Percentiles rank a stretch among this genome's conserved stretches.
phyloP scores from a whole-genome alignment of 2,329 filamentous ascomycete genomes.

The Phialophora expanda region DNA sequence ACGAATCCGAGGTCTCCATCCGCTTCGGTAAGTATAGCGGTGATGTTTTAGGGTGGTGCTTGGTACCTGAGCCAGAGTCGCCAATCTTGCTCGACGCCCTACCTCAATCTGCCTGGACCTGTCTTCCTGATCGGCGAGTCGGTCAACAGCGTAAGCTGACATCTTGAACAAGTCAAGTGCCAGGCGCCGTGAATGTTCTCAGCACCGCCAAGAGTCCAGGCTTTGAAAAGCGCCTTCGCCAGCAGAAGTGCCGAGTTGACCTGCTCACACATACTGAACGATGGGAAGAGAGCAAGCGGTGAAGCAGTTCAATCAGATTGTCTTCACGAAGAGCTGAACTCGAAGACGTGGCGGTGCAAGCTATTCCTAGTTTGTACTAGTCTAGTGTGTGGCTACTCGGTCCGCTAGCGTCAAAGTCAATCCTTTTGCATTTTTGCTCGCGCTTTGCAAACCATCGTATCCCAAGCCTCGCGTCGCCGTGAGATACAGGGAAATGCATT shows the following conservation, averaged over 20 bases:
- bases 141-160: constrained; percentile 3
- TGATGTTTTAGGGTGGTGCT: background rate
- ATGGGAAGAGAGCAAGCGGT: background rate
- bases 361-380: background rate
- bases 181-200: background rate
- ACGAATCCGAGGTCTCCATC: background rate
- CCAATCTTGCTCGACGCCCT: background rate
- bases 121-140: background rate
- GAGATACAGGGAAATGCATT: background rate
- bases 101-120: background rate
- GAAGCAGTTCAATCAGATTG: background rate
- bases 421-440: background rate
- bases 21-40: background rate
- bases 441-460: background rate
- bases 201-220: background rate
- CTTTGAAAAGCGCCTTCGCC: background rate
- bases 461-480: too few species aligned
- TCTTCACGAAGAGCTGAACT: background rate
- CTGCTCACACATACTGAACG: background rate
- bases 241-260: background rate
- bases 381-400: background rate
- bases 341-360: background rate
- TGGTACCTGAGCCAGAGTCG: background rate
- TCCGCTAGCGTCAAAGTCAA: background rate
- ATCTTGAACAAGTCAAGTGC: background rate